phyloP scores from a whole-genome alignment of 805 yeast species.

The Saturnispora galanensis region DNA sequence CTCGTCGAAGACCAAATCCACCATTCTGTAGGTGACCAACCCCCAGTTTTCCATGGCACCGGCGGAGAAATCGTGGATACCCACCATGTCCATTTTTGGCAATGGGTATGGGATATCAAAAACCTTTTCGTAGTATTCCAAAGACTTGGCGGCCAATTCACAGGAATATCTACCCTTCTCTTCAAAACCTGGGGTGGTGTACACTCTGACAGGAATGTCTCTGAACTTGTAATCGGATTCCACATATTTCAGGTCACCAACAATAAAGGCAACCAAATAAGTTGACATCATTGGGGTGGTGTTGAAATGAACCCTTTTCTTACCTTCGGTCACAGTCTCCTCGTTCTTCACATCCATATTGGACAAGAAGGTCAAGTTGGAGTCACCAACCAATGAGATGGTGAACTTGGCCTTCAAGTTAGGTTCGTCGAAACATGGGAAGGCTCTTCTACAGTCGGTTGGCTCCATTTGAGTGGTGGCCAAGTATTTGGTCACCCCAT shows the following conservation, averaged over 20 bases:
- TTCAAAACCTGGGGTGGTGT: constrained; percentile 42
- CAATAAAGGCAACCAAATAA: constrained; percentile 48
- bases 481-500: constrained; percentile 35
- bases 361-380: constrained; percentile 34
- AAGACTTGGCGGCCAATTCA: constrained; percentile 41
- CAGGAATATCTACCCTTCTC: constrained; percentile 39
- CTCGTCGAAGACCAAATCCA: constrained; percentile 42
- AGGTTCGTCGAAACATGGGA: constrained; percentile 53
- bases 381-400: constrained; percentile 31
- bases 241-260: constrained; percentile 46
- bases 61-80: constrained; percentile 69
- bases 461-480: constrained; percentile 55
- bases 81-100: constrained; percentile 75
- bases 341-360: constrained; percentile 36
- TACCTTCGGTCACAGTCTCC: constrained; percentile 11
- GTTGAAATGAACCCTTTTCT: constrained; percentile 31
- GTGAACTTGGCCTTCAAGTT: constrained; percentile 46
- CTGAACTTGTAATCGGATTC: constrained; percentile 37
- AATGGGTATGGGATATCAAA: constrained; percentile 58
- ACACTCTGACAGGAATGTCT: constrained; percentile 42
- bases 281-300: constrained; percentile 47
- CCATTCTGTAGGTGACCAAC: constrained; percentile 58
- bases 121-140: constrained; percentile 41
- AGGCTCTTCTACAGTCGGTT: constrained; percentile 50
- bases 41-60: constrained; percentile 96